Conservation (phyloP, 805 yeast genomes). For the Wickerhamomyces bovis region DNA sequence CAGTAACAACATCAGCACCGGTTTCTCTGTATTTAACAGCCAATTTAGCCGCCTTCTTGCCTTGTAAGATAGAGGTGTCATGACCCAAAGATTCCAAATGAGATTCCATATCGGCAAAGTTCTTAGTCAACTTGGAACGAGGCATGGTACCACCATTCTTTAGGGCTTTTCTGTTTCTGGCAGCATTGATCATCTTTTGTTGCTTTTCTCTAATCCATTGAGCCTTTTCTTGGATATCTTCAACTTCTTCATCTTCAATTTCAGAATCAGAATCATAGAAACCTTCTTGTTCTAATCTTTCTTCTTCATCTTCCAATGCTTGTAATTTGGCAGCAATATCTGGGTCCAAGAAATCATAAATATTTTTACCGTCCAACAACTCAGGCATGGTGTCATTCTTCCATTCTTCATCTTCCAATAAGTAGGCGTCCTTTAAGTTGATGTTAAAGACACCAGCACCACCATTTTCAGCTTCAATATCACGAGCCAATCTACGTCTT, state of each 20-base stretch:
- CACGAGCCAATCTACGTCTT: slow-evolving; percentile 76
- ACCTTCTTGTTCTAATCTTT: slow-evolving; percentile 86
- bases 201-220: slow-evolving; percentile 93
- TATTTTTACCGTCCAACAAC: slow-evolving; percentile 91
- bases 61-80: slow-evolving; percentile 64
- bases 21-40: slow-evolving; percentile 37
- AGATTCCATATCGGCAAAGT: slow-evolving; percentile 73
- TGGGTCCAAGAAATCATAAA: slow-evolving; percentile 94
- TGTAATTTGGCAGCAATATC: slow-evolving; percentile 90
- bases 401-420: slow-evolving; percentile 96
- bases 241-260: slow-evolving; percentile 59
- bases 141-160: slow-evolving; percentile 88
- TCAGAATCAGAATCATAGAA: slow-evolving; percentile 87
- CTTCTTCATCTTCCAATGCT: slow-evolving; percentile 97
- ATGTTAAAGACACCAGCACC: slow-evolving; percentile 98
- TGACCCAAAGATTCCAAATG: slow-evolving; percentile 90
- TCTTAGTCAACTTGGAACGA: slow-evolving; percentile 75
- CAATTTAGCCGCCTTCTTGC: slow-evolving; percentile 37
- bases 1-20: slow-evolving; percentile 62
- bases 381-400: slow-evolving; percentile 97
- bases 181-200: slow-evolving; percentile 85
- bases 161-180: slow-evolving; percentile 78
- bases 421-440: slow-evolving; percentile 85
- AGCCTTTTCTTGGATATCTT: slow-evolving; percentile 79
- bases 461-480: slow-evolving; percentile 90